Conservation (phyloP, 129 eudicot species). For the Silybum marianum region DNA sequence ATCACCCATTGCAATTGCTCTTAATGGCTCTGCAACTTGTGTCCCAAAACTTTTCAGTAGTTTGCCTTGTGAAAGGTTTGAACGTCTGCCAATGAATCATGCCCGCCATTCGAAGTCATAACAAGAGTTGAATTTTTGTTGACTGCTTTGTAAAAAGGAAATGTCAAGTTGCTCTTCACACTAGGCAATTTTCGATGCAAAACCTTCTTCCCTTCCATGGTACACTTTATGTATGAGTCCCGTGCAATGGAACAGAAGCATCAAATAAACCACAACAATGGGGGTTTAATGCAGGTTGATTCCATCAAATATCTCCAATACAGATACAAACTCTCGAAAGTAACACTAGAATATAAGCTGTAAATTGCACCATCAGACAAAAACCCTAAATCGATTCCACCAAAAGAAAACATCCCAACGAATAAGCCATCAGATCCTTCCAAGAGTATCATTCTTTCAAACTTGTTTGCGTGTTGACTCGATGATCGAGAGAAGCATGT, state of each 20-base stretch:
- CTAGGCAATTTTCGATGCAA: slow-evolving; percentile 41
- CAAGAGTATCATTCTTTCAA: too few species aligned
- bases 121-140: slow-evolving; percentile 83
- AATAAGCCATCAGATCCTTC: too few species aligned
- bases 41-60: slow-evolving; percentile 74
- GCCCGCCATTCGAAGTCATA: slow-evolving; percentile 89
- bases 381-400: too few species aligned
- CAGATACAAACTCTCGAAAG: too few species aligned
- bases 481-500: too few species aligned
- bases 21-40: slow-evolving; percentile 95
- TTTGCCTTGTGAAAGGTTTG: slow-evolving; percentile 69
- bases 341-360: too few species aligned
- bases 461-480: too few species aligned
- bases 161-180: too few species aligned
- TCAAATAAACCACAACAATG: slow-evolving; percentile 67
- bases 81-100: slow-evolving; percentile 85
- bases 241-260: slow-evolving; percentile 82
- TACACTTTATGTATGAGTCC: slow-evolving; percentile 73
- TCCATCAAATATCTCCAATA: too few species aligned
- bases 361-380: too few species aligned
- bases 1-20: slow-evolving; percentile 93
- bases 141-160: too few species aligned
- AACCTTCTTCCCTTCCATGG: slow-evolving; percentile 46
- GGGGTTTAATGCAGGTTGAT: slow-evolving; percentile 14
- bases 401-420: too few species aligned